These are phyloP conservation scores for Tylopilus vinaceipallidus DNA, from an alignment of 768 basidiomycete species.

Conservation along the genomic window DNA sequence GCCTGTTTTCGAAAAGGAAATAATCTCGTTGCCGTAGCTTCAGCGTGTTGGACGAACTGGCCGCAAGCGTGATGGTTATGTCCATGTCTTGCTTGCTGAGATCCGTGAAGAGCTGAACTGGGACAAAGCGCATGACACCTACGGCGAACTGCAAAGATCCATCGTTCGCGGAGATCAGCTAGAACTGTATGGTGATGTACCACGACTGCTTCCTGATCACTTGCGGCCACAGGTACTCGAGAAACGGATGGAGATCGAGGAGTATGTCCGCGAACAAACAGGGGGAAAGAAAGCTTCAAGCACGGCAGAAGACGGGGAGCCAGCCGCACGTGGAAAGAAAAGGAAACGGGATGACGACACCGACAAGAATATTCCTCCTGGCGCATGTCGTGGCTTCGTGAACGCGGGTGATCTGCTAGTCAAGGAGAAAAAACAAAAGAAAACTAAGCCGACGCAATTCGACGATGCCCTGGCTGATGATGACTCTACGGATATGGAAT, in stretches of 20 bases:
- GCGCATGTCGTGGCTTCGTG: constrained; percentile 73
- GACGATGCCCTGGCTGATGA: constrained; percentile 52
- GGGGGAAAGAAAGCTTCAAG: constrained; percentile 33
- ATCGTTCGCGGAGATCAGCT: constrained; percentile 84
- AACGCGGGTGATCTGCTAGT: constrained; percentile 60
- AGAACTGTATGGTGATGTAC: constrained; percentile 91
- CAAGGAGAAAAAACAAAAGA: constrained; percentile 52
- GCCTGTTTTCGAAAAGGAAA: neutral
- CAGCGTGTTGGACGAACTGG: constrained; percentile 96
- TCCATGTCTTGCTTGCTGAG: constrained; percentile 91
- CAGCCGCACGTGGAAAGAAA: constrained; percentile 45
- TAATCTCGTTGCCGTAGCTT: constrained; percentile 49
- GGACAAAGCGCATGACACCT: constrained; percentile 81
- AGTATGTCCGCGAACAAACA: constrained; percentile 55
- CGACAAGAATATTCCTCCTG: constrained; percentile 67
- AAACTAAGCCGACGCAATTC: constrained; percentile 40
- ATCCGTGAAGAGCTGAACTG: constrained; percentile 89
- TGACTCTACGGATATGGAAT: constrained; percentile 66
- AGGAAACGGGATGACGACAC: constrained; percentile 71
- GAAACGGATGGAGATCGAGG: constrained; percentile 78
- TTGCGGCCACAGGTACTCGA: constrained; percentile 76
- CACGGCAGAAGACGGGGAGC: constrained; percentile 23
- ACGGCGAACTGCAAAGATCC: constrained; percentile 84
- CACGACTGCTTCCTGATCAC: constrained; percentile 77
- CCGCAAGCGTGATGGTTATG: constrained; percentile 81